These are phyloP conservation scores for Trichoderma sp. DNA, from an alignment of 2,329 filamentous ascomycete species.

Conservation along the genomic window DNA sequence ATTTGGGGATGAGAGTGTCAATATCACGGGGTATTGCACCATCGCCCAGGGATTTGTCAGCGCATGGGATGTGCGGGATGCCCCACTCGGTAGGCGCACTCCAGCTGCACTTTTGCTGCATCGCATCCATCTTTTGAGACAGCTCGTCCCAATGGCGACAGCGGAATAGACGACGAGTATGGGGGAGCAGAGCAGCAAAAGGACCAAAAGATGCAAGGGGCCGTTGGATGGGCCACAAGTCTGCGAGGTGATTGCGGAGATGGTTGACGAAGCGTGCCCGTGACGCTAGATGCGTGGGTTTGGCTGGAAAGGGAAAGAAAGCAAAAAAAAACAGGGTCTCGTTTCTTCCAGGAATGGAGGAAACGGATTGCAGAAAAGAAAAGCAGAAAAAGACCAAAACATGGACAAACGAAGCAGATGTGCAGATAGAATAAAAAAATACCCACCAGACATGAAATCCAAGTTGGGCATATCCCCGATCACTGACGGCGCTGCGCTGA, in stretches of 20 bases:
- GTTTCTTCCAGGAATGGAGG: background rate
- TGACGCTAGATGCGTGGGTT: conserved; percentile 5
- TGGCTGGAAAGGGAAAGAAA: conserved; percentile 9
- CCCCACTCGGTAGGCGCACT: conserved; percentile 21
- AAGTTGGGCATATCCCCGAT: conserved; percentile 47
- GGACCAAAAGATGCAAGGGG: conserved; percentile 3
- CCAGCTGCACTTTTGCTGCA: conserved; percentile 27
- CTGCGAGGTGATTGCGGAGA: conserved; percentile 10
- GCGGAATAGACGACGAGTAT: background rate
- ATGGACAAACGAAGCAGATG: background rate
- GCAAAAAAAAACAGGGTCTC: background rate
- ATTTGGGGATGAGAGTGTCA: conserved; percentile 6
- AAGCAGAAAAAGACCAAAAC: background rate
- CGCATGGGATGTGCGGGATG: conserved; percentile 25
- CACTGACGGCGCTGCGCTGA: conserved; percentile 38
- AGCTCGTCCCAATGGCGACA: conserved; percentile 11
- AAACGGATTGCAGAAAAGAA: background rate
- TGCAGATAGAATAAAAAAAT: conserved; percentile 5
- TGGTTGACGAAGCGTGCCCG: conserved; percentile 4
- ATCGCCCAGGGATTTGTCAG: conserved; percentile 49
- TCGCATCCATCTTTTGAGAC: conserved; percentile 14
- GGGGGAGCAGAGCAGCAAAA: conserved; percentile 12
- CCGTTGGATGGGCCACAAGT: background rate
- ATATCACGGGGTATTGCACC: conserved; percentile 62
- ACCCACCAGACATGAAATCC: conserved; percentile 52